Conservation (phyloP, 192 early-diverging fungal species). For the Coemansia sp. region DNA sequence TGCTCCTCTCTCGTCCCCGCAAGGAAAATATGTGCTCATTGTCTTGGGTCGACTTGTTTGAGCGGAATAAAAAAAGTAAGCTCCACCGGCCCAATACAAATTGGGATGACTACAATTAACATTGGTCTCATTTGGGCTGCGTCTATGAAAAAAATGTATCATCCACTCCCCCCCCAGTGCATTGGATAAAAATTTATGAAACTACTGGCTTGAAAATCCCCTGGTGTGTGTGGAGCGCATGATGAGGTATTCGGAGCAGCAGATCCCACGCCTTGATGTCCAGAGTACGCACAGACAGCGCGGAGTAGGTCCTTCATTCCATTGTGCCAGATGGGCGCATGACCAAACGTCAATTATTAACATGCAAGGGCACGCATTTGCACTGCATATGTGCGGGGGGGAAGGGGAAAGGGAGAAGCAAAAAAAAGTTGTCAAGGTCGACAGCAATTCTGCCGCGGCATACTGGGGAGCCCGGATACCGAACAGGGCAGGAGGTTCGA, state of each 20-base stretch:
- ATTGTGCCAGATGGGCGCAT: background rate
- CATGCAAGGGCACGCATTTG: background rate
- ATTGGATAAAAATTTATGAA: background rate
- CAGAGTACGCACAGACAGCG: background rate
- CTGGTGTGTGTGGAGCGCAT: background rate
- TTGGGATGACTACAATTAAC: background rate
- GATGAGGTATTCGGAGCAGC: background rate
- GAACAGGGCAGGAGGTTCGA: background rate
- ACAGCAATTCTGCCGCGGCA: conserved; percentile 1
- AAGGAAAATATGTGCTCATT: background rate
- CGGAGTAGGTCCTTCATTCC: background rate
- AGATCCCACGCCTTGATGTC: background rate
- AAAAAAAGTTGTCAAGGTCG: background rate
- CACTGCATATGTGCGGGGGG: background rate
- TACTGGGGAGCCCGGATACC: background rate
- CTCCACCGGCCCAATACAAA: background rate
- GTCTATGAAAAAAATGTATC: background rate
- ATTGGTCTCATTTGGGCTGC: background rate
- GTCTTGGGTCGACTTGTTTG: background rate
- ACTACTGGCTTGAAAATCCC: background rate
- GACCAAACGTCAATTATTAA: background rate
- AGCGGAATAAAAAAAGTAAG: background rate
- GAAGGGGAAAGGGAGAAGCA: background rate
- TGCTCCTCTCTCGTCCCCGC: background rate
- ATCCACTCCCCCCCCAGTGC: background rate